Percentiles rank a stretch among this genome's conserved stretches.
Conservation (phyloP, 768 basidiomycete species). For the Naganishia kalamii region DNA sequence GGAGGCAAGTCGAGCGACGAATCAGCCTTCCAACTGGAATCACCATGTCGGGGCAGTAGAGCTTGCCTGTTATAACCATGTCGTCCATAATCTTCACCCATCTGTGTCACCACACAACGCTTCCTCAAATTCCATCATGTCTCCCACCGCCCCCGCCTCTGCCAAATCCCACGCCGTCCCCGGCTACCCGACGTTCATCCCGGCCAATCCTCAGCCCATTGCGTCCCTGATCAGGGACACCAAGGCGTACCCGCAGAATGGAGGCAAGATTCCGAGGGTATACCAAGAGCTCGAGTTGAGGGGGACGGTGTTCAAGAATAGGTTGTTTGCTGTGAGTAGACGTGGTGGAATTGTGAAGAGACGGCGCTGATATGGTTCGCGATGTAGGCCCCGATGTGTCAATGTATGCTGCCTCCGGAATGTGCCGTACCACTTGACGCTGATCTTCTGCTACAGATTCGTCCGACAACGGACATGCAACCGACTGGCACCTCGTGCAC, state of each 20-base stretch:
- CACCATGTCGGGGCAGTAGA: no score
- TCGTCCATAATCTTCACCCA: no score
- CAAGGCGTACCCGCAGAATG: conserved; percentile 52
- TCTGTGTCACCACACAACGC: no score
- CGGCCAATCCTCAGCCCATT: conserved; percentile 35
- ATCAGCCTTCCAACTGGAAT: no score
- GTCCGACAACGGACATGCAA: conserved; percentile 64
- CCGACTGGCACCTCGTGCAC: conserved; percentile 78
- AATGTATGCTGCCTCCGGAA: no score
- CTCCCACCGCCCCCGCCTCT: conserved; percentile 16
- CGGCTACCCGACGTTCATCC: conserved; percentile 37
- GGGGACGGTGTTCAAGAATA: conserved; percentile 64
- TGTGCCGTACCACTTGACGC: no score
- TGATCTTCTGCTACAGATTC: conserved; percentile 50
- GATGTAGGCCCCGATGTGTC: conserved; percentile 70
- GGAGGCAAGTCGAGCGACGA: no score
- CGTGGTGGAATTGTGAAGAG: background rate
- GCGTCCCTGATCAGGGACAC: conserved; percentile 37
- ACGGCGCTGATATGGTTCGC: background rate
- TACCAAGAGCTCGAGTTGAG: conserved; percentile 64
- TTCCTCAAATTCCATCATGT: no score
- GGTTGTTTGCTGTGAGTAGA: conserved; percentile 59
- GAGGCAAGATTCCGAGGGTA: conserved; percentile 52
- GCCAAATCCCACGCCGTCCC: conserved; percentile 17
- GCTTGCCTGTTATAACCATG: no score